Evolutionary conservation across 805 yeast genomes (phyloP).

Genomic region (Nakazawaea laoshanensis): DNA sequence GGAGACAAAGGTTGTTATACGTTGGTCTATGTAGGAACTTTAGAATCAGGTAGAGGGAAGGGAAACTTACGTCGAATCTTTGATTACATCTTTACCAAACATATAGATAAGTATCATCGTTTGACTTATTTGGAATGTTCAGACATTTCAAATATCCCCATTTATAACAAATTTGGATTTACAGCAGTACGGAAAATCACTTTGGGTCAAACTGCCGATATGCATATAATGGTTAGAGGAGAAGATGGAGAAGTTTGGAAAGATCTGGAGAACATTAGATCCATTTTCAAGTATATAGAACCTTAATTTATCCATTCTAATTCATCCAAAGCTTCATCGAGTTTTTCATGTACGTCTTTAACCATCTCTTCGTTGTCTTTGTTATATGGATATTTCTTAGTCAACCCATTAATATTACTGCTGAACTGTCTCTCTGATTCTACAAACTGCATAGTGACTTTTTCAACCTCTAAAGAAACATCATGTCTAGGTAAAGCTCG

Average conservation of each 20-base stretch:
- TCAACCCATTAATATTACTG: not conserved
- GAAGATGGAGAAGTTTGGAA: conserved; percentile 22
- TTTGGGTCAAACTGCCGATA: conserved; percentile 23
- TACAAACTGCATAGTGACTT: conserved; percentile 1
- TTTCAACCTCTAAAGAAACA: not conserved
- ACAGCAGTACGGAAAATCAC: conserved; percentile 28
- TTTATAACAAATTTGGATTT: conserved; percentile 35
- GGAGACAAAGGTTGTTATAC: conserved; percentile 24
- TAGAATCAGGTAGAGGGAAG: conserved; percentile 33
- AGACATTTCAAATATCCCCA: conserved; percentile 30
- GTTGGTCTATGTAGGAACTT: conserved; percentile 24
- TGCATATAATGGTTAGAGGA: conserved; percentile 30
- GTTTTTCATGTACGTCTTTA: not conserved
- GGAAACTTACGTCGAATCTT: conserved; percentile 34
- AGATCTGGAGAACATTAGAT: conserved; percentile 16
- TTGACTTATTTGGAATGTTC: conserved; percentile 35
- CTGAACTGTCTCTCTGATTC: conserved; percentile 5
- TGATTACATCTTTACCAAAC: conserved; percentile 30
- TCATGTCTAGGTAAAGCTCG: conserved; percentile 5
- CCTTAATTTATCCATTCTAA: conserved; percentile 2
- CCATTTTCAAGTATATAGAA: not conserved
- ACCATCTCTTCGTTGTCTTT: not conserved
- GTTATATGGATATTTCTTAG: not conserved
- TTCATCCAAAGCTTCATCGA: not conserved
- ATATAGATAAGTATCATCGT: conserved; percentile 25